These are phyloP conservation scores for Halenospora varia DNA, from an alignment of 495 filamentous ascomycete species.

Conservation along the genomic window DNA sequence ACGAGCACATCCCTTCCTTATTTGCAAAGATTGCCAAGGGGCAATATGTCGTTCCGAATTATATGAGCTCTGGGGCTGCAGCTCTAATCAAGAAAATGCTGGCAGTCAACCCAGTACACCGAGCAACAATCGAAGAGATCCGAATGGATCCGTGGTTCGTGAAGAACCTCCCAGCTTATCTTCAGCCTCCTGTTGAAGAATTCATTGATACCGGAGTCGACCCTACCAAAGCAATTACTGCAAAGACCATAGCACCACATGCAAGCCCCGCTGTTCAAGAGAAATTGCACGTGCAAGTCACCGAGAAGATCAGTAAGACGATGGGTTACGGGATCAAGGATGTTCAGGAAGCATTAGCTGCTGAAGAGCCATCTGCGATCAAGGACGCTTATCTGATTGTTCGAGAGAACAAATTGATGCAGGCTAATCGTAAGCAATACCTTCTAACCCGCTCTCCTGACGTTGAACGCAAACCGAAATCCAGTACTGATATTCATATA, in stretches of 20 bases:
- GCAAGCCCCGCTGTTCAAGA: conserved; percentile 75
- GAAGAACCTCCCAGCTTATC: conserved; percentile 76
- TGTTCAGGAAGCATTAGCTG: conserved; percentile 87
- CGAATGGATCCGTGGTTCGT: conserved; percentile 94
- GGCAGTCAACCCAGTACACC: conserved; percentile 88
- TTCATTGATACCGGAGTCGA: conserved; percentile 92
- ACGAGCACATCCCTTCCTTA: conserved; percentile 86
- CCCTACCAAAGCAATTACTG: conserved; percentile 80
- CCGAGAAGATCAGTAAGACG: conserved; percentile 91
- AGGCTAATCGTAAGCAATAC: conserved; percentile 71
- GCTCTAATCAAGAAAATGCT: conserved; percentile 89
- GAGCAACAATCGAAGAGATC: conserved; percentile 90
- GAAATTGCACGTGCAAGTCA: conserved; percentile 86
- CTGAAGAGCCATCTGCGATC: conserved; percentile 92
- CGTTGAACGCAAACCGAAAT: no score
- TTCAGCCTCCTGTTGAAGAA: conserved; percentile 87
- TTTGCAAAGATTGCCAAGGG: conserved; percentile 90
- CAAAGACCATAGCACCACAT: conserved; percentile 68
- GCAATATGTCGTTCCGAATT: conserved; percentile 81
- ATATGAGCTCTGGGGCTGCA: conserved; percentile 82
- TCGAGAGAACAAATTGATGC: conserved; percentile 96
- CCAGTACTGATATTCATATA: no score
- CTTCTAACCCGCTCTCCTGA: not conserved
- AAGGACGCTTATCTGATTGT: conserved; percentile 99
- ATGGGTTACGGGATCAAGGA: conserved; percentile 97